Evolutionary conservation across 805 yeast species (phyloP).

Genomic region (Kodamaea lidongshanica): DNA sequence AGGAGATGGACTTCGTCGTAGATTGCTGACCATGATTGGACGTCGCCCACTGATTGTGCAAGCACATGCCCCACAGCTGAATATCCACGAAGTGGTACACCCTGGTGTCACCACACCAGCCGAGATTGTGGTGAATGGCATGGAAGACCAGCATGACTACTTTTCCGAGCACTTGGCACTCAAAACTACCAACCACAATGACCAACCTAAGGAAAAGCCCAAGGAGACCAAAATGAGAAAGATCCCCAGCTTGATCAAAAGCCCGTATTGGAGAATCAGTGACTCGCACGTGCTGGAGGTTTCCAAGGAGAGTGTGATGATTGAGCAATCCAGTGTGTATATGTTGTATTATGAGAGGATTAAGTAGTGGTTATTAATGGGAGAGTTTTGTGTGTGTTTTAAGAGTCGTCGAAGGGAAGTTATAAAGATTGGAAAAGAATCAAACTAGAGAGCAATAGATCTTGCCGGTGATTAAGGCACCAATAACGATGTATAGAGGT

Average conservation of each 20-base stretch:
- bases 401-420: too few relatives aligned
- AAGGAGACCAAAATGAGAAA: conserved; percentile 41
- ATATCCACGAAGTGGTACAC: conserved; percentile 32
- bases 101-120: conserved; percentile 40
- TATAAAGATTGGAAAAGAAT: too few relatives aligned
- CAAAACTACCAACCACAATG: conserved; percentile 6
- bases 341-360: conserved; percentile 74
- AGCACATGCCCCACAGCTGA: conserved; percentile 31
- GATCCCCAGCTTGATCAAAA: conserved; percentile 47
- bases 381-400: too few relatives aligned
- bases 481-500: too few relatives aligned
- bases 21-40: conserved; percentile 35
- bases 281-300: conserved; percentile 68
- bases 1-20: conserved; percentile 23
- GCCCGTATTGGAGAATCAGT: conserved; percentile 81
- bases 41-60: conserved; percentile 36
- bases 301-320: conserved; percentile 49
- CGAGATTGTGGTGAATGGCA: conserved; percentile 31
- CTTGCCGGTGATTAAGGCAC: too few relatives aligned
- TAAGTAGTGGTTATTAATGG: too few relatives aligned
- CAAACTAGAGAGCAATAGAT: too few relatives aligned
- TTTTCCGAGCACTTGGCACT: conserved; percentile 13
- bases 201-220: conserved; percentile 6
- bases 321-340: conserved; percentile 73
- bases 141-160: conserved; percentile 21